Evolutionary conservation across 805 yeast species (phyloP).

Genomic region (Candida tibetensis): DNA sequence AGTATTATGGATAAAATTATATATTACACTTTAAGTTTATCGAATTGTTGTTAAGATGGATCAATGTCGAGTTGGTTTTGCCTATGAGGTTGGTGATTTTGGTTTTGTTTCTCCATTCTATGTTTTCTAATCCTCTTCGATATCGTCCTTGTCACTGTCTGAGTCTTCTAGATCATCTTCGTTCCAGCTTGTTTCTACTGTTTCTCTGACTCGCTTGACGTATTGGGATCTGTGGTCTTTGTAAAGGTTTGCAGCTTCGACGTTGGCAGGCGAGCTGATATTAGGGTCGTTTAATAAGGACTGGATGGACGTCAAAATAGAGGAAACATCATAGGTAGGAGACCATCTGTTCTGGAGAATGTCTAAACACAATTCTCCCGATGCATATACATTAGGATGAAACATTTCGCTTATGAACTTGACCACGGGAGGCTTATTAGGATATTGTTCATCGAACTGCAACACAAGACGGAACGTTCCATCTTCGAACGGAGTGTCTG

Average conservation of each 20-base stretch:
- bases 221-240: conserved; percentile 94
- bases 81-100: no score
- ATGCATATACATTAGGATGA: conserved; percentile 95
- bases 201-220: conserved; percentile 84
- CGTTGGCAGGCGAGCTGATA: conserved; percentile 95
- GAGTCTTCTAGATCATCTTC: conserved; percentile 68
- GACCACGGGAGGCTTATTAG: conserved; percentile 94
- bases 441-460: conserved; percentile 95
- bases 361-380: conserved; percentile 93
- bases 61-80: no score
- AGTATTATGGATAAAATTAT: background rate
- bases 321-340: conserved; percentile 96
- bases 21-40: background rate
- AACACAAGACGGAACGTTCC: conserved; percentile 87
- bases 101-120: no score
- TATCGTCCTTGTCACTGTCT: conserved; percentile 38
- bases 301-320: conserved; percentile 90
- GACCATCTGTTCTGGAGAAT: conserved; percentile 97
- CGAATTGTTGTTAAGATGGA: no score
- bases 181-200: conserved; percentile 93
- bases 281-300: conserved; percentile 93
- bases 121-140: conserved; percentile 3
- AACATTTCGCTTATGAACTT: conserved; percentile 92
- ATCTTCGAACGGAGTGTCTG: conserved; percentile 97
- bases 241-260: conserved; percentile 93